These are phyloP conservation scores for Oryza brachyantha DNA, from an alignment of 176 grass and related monocot genomes.

Conservation along the genomic window DNA sequence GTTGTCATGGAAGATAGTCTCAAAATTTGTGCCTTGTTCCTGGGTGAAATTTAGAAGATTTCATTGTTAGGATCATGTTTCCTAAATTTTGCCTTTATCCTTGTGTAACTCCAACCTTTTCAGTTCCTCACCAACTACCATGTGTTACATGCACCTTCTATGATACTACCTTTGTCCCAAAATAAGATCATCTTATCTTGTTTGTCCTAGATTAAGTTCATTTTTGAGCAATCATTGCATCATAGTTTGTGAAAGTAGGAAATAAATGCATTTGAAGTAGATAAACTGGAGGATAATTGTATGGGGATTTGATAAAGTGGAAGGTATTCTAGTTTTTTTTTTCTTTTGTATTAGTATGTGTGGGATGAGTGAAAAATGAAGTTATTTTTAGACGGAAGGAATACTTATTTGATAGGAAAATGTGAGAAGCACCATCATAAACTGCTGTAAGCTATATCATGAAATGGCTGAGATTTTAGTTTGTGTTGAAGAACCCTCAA, in stretches of 20 bases:
- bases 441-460: constrained; percentile 15
- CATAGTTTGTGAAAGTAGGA: no score
- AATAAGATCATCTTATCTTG: no score
- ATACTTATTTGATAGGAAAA: constrained; percentile 4
- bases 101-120: not conserved
- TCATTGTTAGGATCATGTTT: constrained; percentile 8
- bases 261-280: no score
- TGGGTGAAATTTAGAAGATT: not conserved
- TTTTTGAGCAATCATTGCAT: no score
- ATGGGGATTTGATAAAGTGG: no score
- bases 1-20: not conserved
- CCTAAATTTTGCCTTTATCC: not conserved
- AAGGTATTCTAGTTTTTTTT: no score
- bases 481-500: constrained; percentile 10
- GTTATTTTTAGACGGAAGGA: no score
- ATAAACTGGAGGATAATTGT: no score
- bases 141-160: not conserved
- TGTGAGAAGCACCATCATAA: not conserved
- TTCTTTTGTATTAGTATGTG: no score
- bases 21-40: constrained; percentile 6
- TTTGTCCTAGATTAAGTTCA: no score
- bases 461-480: constrained; percentile 20
- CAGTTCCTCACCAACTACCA: not conserved
- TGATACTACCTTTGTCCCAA: no score
- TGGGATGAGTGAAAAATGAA: no score